Evolutionary conservation across 2,329 filamentous ascomycete genomes (phyloP).

Genomic region (Trichophyton rubrum): DNA sequence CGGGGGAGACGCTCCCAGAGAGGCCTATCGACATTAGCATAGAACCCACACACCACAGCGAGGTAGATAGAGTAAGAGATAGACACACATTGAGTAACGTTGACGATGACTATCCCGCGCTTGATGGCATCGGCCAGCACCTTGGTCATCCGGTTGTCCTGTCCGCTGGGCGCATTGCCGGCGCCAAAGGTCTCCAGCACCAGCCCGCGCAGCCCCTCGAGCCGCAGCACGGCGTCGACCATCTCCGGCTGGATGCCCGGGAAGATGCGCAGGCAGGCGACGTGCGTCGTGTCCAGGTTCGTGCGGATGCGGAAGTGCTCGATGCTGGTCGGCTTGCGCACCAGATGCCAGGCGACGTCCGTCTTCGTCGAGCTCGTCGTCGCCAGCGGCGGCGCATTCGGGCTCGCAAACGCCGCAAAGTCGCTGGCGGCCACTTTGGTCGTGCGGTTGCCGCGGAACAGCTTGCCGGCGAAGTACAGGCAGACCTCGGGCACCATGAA

Average conservation of each 20-base stretch:
- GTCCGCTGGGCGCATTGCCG: conserved; percentile 75
- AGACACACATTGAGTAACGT: conserved; percentile 74
- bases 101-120: conserved; percentile 74
- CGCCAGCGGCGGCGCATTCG: conserved; percentile 73
- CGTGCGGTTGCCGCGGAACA: conserved; percentile 77
- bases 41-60: neutral
- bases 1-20: conserved; percentile 60
- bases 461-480: conserved; percentile 82
- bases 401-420: conserved; percentile 77
- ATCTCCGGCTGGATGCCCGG: conserved; percentile 89
- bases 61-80: neutral
- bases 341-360: conserved; percentile 66
- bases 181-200: conserved; percentile 88
- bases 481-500: conserved; percentile 90
- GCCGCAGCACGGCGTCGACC: conserved; percentile 68
- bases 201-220: conserved; percentile 66
- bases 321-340: conserved; percentile 61
- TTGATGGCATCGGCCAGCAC: conserved; percentile 66
- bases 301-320: conserved; percentile 62
- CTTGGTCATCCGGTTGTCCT: conserved; percentile 64
- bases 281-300: conserved; percentile 71
- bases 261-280: conserved; percentile 80
- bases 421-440: conserved; percentile 79
- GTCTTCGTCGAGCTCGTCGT: conserved; percentile 69
- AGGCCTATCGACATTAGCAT: conserved; percentile 25